A percentile compares a stretch with the other conserved stretches of the same genome.
Evolutionary conservation across 106 monocot genomes (phyloP).

Genomic region (Dioscorea zingiberensis): DNA sequence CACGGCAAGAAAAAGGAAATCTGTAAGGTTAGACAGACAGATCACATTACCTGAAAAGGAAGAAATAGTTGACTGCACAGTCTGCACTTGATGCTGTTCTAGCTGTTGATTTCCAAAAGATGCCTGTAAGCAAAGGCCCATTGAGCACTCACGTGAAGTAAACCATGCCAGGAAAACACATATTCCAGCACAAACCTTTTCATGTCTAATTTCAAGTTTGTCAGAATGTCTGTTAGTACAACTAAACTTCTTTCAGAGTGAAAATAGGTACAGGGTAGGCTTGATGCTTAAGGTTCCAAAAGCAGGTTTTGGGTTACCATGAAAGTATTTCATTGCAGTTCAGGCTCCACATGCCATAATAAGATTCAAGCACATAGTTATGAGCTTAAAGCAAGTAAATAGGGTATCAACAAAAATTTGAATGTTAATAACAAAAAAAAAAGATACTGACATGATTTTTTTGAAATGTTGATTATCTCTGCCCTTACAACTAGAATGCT

Average conservation of each 20-base stretch:
- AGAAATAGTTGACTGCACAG: slow-evolving; percentile 1
- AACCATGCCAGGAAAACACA: neutral
- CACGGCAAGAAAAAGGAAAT: neutral
- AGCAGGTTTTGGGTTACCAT: neutral
- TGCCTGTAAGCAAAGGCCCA: neutral
- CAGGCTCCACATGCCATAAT: too few relatives aligned
- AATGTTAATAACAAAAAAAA: too few relatives aligned
- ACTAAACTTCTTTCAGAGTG: too few relatives aligned
- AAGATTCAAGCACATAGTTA: too few relatives aligned
- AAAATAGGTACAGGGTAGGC: neutral
- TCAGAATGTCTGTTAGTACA: too few relatives aligned
- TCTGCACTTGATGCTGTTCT: neutral
- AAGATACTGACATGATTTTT: too few relatives aligned
- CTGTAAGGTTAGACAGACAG: neutral
- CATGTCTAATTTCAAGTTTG: neutral
- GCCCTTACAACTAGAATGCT: too few relatives aligned
- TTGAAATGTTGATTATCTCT: too few relatives aligned
- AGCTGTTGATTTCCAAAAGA: neutral
- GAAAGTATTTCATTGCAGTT: too few relatives aligned
- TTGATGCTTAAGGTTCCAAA: neutral
- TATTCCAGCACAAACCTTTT: neutral
- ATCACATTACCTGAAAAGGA: slow-evolving; percentile 5
- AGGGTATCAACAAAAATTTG: too few relatives aligned
- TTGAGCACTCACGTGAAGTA: neutral
- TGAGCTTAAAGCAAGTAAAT: too few relatives aligned